Evolutionary conservation across 23 red algal genomes (phyloP).

Genomic region (Gracilaria vermiculophylla): DNA sequence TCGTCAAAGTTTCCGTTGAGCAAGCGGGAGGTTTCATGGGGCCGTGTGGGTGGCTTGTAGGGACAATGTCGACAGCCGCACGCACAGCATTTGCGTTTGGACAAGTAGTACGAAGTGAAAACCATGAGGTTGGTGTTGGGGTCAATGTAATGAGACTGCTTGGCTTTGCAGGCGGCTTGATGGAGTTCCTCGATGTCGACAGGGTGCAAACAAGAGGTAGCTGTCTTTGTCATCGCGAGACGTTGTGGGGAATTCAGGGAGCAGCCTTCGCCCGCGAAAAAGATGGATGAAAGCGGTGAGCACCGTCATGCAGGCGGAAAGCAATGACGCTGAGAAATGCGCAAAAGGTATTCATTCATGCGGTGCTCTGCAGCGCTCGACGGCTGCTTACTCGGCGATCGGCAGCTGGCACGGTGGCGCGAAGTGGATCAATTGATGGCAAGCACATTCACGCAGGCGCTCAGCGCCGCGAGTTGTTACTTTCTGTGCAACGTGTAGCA

Average conservation of each 20-base stretch:
- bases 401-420: neutral
- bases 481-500: too few species aligned
- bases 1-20: slow-evolving; percentile 47
- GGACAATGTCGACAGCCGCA: slow-evolving; percentile 65
- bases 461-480: too few species aligned
- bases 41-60: neutral
- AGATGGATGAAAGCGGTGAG: neutral
- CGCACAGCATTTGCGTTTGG: slow-evolving; percentile 44
- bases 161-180: slow-evolving; percentile 20
- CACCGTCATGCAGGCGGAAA: neutral
- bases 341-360: too few species aligned
- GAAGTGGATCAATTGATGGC: neutral
- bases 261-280: too few species aligned
- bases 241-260: neutral
- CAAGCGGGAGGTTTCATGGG: neutral
- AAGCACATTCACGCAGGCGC: neutral
- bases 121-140: slow-evolving; percentile 7
- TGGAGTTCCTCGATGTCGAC: slow-evolving; percentile 62
- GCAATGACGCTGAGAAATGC: too few species aligned
- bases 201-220: neutral
- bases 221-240: neutral
- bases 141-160: slow-evolving; percentile 31
- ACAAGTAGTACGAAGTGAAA: slow-evolving; percentile 33
- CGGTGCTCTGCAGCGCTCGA: too few species aligned
- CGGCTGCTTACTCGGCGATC: too few species aligned